phyloP scores from a whole-genome alignment of 306 rosid species.

The Erythrophleum fordii region DNA sequence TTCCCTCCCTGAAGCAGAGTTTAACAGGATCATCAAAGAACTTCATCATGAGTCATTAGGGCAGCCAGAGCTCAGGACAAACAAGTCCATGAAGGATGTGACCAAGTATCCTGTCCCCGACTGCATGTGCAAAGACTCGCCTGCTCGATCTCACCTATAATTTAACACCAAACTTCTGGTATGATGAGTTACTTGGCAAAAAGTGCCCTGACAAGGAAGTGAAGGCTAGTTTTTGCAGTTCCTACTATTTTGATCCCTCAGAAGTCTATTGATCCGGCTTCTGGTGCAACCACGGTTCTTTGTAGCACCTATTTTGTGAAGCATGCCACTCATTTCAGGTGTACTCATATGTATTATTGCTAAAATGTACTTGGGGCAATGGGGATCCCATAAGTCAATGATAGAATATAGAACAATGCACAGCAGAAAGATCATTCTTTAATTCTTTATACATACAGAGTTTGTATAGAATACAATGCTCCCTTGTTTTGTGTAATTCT shows the following conservation, averaged over 20 bases:
- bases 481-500: conserved; percentile 44
- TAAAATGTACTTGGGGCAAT: conserved; percentile 19
- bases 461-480: conserved; percentile 48
- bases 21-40: conserved; percentile 64
- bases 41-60: conserved; percentile 84
- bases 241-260: conserved; percentile 41
- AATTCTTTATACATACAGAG: conserved; percentile 52
- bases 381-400: conserved; percentile 12
- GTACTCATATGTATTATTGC: conserved; percentile 26
- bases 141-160: conserved; percentile 31
- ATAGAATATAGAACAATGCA: conserved; percentile 34
- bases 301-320: conserved; percentile 10
- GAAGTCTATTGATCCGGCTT: neutral
- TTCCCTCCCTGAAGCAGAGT: conserved; percentile 74
- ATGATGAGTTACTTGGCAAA: no score
- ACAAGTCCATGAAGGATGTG: conserved; percentile 76
- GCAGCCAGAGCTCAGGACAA: conserved; percentile 74
- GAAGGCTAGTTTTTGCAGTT: conserved; percentile 23
- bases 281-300: conserved; percentile 30
- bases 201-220: conserved; percentile 9
- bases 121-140: conserved; percentile 82
- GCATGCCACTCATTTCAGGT: conserved; percentile 24
- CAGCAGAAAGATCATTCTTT: conserved; percentile 52
- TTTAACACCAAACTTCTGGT: conserved; percentile 26
- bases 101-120: conserved; percentile 87